Conservation (phyloP, 169 alveolate species). For the Plasmodium relictum region DNA sequence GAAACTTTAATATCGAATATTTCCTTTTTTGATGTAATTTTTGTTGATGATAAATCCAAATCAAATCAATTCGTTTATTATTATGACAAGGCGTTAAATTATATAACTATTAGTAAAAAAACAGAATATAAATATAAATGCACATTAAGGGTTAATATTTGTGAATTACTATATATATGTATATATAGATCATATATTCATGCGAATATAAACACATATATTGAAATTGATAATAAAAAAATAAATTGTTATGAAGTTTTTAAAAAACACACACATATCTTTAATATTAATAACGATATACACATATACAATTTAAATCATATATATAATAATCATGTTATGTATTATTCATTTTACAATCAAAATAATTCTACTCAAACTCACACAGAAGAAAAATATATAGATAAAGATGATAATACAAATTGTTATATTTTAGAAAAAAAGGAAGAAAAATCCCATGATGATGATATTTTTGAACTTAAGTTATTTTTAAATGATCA, state of each 20-base stretch:
- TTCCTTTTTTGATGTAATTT: conserved; percentile 24
- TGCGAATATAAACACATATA: conserved; percentile 46
- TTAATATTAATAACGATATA: conserved; percentile 65
- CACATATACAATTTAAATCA: conserved; percentile 69
- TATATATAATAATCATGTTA: conserved; percentile 68
- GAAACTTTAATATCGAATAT: conserved; percentile 40
- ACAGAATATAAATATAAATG: conserved; percentile 74
- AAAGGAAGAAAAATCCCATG: not conserved
- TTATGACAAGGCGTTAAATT: conserved; percentile 25
- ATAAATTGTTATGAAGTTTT: conserved; percentile 71
- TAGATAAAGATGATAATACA: not conserved
- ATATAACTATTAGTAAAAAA: conserved; percentile 62
- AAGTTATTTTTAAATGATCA: conserved; percentile 45
- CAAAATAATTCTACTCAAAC: not conserved
- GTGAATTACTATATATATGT: conserved; percentile 66
- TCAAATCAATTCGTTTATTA: not conserved
- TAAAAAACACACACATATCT: conserved; percentile 73
- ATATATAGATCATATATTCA: conserved; percentile 70
- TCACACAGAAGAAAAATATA: not conserved
- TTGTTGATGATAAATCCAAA: conserved; percentile 16
- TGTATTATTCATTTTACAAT: conserved; percentile 58
- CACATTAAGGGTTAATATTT: conserved; percentile 52
- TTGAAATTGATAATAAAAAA: conserved; percentile 30
- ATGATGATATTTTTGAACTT: conserved; percentile 35
- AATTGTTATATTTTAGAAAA: not conserved